These are phyloP conservation scores for Syzygium grande DNA, from an alignment of 345 rosid genomes.

Conservation along the genomic window DNA sequence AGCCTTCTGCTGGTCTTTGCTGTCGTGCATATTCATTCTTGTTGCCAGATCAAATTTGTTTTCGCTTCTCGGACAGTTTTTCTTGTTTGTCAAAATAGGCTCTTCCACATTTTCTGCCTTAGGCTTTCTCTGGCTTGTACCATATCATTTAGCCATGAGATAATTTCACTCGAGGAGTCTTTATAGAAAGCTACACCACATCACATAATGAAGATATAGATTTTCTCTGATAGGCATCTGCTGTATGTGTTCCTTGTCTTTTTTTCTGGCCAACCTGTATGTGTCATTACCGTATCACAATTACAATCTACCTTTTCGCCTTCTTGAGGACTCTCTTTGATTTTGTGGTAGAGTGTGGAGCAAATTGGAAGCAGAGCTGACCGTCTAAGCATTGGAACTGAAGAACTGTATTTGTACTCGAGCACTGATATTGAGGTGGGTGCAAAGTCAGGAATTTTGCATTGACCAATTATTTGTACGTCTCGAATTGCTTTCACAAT, in stretches of 20 bases:
- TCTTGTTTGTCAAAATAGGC: background rate
- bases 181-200: background rate
- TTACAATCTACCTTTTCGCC: no score
- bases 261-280: background rate
- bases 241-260: background rate
- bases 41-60: background rate
- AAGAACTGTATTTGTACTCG: slow-evolving; percentile 68
- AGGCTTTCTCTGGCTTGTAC: background rate
- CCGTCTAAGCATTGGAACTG: slow-evolving; percentile 53
- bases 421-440: slow-evolving; percentile 86
- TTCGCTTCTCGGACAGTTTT: background rate
- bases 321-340: background rate
- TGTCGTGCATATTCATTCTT: background rate
- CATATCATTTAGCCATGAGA: background rate
- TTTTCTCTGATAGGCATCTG: background rate
- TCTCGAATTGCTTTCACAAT: background rate
- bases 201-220: background rate
- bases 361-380: slow-evolving; percentile 90
- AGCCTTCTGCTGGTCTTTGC: background rate
- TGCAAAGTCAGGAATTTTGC: background rate
- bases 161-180: background rate
- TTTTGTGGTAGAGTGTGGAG: slow-evolving; percentile 63
- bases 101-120: background rate
- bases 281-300: background rate
- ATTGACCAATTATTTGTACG: background rate